Percentiles rank a stretch among this genome's conserved stretches.
Evolutionary conservation across 352 stramenopile genomes (phyloP).

Genomic region (Phytophthora sojae): DNA sequence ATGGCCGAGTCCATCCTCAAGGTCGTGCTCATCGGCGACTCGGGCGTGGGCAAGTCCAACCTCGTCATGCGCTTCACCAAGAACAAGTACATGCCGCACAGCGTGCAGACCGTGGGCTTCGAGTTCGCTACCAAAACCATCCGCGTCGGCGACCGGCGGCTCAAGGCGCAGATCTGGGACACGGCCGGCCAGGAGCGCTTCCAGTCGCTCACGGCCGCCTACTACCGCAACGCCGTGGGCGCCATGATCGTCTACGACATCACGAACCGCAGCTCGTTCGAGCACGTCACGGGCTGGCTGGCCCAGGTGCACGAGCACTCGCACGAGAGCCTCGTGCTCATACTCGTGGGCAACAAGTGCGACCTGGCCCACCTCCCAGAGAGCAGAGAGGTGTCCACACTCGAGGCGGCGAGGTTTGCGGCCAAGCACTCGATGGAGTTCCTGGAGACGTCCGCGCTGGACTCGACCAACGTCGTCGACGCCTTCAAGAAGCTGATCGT

Average conservation of each 20-base stretch:
- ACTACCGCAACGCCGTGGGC: constrained; percentile 92
- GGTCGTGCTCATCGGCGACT: constrained; percentile 90
- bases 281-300: constrained; percentile 82
- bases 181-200: constrained; percentile 92
- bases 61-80: constrained; percentile 91
- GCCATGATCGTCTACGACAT: constrained; percentile 95
- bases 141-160: constrained; percentile 78
- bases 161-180: constrained; percentile 92
- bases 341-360: constrained; percentile 91
- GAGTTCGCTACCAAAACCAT: constrained; percentile 91
- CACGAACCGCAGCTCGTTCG: constrained; percentile 87
- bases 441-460: constrained; percentile 85
- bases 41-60: constrained; percentile 89
- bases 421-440: constrained; percentile 87
- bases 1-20: constrained; percentile 79
- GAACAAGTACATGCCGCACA: constrained; percentile 87
- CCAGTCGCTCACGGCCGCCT: constrained; percentile 92
- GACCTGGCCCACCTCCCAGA: constrained; percentile 81
- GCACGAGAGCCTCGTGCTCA: constrained; percentile 83
- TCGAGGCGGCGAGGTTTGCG: constrained; percentile 86
- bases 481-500: constrained; percentile 92
- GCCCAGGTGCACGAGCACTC: constrained; percentile 84
- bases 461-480: constrained; percentile 89
- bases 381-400: constrained; percentile 84
- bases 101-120: constrained; percentile 86